These are phyloP conservation scores for Fraxinus sp. DNA, from an alignment of 305 asterid species.

Conservation along the genomic window DNA sequence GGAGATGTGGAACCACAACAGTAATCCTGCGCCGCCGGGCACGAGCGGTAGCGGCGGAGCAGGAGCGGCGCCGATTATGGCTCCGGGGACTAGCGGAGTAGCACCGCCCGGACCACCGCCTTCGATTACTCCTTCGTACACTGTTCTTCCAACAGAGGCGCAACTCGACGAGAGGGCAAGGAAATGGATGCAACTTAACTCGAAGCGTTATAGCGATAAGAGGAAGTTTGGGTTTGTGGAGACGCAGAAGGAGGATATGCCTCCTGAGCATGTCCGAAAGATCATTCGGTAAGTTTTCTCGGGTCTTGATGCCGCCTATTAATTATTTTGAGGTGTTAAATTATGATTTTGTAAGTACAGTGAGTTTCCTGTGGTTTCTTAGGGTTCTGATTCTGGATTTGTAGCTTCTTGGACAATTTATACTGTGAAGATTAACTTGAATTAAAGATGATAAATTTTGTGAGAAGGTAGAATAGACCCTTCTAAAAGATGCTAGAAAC, in stretches of 20 bases:
- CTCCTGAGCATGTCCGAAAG: conserved; percentile 95
- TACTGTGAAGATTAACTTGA: background rate
- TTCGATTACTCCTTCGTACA: conserved; percentile 73
- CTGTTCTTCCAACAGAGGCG: conserved; percentile 86
- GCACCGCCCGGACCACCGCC: conserved; percentile 49
- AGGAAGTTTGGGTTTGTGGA: conserved; percentile 96
- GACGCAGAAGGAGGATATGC: conserved; percentile 99
- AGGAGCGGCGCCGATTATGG: conserved; percentile 28
- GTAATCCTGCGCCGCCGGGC: conserved; percentile 79
- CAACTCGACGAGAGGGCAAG: conserved; percentile 96
- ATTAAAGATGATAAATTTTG: background rate
- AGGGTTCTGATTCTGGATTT: background rate
- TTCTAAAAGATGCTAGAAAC: background rate
- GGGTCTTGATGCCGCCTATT: background rate
- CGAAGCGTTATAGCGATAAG: conserved; percentile 90
- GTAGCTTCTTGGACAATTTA: background rate
- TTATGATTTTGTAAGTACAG: background rate
- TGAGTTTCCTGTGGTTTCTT: background rate
- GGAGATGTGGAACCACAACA: conserved; percentile 49
- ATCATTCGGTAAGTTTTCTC: conserved; percentile 62
- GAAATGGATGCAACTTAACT: conserved; percentile 95
- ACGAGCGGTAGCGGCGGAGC: conserved; percentile 40
- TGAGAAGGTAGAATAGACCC: background rate
- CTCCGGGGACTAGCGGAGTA: conserved; percentile 52
- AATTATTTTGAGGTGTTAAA: background rate